Conservation (phyloP, 371 early-diverging fungal genomes). For the Lichtheimia hyalospora region DNA sequence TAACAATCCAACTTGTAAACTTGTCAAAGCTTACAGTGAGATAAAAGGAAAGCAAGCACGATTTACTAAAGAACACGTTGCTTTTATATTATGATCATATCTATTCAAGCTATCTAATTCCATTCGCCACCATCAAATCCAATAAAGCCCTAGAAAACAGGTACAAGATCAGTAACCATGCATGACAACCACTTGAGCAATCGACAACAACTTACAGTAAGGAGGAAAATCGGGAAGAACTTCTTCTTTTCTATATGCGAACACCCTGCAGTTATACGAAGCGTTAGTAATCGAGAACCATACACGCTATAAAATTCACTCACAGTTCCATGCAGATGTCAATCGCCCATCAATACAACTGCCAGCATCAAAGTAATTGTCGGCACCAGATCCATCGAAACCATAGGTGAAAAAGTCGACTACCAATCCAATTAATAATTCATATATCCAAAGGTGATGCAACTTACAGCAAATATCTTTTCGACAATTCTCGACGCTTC, state of each 20-base stretch:
- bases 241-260: constrained; percentile 91
- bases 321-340: constrained; percentile 94
- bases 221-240: constrained; percentile 89
- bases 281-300: not conserved
- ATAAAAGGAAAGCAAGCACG: too few species aligned
- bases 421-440: not conserved
- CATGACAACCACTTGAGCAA: too few species aligned
- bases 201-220: constrained; percentile 51
- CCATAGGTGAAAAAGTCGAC: constrained; percentile 93
- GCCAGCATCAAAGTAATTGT: constrained; percentile 95
- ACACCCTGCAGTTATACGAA: constrained; percentile 60
- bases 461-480: constrained; percentile 70
- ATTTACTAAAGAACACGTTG: not conserved
- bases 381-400: constrained; percentile 96
- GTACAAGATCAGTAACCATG: too few species aligned
- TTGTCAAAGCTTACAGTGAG: too few species aligned
- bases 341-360: constrained; percentile 95
- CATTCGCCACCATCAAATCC: constrained; percentile 79
- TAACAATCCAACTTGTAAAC: too few species aligned
- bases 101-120: constrained; percentile 9
- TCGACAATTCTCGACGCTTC: constrained; percentile 59
- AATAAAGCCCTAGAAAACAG: constrained; percentile 60
- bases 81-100: constrained; percentile 1
- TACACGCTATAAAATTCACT: constrained; percentile 2
- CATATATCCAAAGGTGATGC: not conserved